Evolutionary conservation across 1,284 basidiomycete genomes (phyloP).

Genomic region (Trametes polyzona): DNA sequence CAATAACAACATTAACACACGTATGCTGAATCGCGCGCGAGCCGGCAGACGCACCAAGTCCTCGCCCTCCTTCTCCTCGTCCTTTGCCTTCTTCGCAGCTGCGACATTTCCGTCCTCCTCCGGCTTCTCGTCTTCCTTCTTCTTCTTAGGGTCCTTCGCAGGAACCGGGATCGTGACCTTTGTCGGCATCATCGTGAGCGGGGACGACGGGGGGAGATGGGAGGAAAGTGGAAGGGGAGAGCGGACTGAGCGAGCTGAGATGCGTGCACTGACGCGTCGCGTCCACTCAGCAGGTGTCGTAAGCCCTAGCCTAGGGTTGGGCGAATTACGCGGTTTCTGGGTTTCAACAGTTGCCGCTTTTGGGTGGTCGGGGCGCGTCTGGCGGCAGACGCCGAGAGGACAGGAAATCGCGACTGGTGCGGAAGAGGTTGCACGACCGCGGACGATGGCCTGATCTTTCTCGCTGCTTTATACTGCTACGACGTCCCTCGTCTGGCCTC

Average conservation of each 20-base stretch:
- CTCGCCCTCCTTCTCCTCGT: constrained; percentile 68
- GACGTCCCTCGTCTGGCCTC: neutral
- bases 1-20: neutral
- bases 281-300: constrained; percentile 23
- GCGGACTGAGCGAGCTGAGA: constrained; percentile 7
- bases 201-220: constrained; percentile 4
- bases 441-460: constrained; percentile 21
- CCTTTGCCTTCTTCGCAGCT: constrained; percentile 48
- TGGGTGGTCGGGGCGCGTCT: neutral
- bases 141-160: constrained; percentile 76
- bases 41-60: constrained; percentile 70
- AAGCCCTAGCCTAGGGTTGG: constrained; percentile 16
- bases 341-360: neutral
- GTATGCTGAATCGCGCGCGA: neutral
- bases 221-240: constrained; percentile 13
- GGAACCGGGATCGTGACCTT: constrained; percentile 62
- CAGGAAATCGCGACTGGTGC: neutral
- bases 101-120: constrained; percentile 40
- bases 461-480: constrained; percentile 12
- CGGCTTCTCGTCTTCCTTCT: constrained; percentile 51
- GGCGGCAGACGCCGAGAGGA: constrained; percentile 15
- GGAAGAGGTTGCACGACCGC: constrained; percentile 17
- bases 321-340: constrained; percentile 21
- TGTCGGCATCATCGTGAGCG: constrained; percentile 46
- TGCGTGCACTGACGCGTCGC: constrained; percentile 27